Conservation (phyloP, 192 early-diverging fungal genomes). For the Chytriomyces sp. region DNA sequence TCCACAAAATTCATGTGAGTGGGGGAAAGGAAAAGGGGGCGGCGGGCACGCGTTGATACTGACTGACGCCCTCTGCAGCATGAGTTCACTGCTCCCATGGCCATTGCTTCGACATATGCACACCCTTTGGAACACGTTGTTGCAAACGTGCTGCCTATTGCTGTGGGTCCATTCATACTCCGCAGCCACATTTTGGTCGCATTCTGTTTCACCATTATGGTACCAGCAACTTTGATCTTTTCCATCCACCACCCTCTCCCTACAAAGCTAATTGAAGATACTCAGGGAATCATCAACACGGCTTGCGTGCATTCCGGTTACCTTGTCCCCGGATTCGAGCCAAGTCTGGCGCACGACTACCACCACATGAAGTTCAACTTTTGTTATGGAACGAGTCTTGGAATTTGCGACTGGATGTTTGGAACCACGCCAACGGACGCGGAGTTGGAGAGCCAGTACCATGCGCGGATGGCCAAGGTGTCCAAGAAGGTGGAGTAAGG, state of each 20-base stretch:
- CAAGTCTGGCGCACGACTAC: slow-evolving; percentile 24
- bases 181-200: slow-evolving; percentile 37
- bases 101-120: slow-evolving; percentile 86
- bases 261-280: background rate
- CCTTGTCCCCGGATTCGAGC: slow-evolving; percentile 4
- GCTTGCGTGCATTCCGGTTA: slow-evolving; percentile 32
- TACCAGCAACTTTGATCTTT: background rate
- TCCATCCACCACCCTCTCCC: too few species aligned
- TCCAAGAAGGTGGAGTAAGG: too few species aligned
- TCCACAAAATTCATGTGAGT: slow-evolving; percentile 85
- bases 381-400: slow-evolving; percentile 18
- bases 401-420: slow-evolving; percentile 22
- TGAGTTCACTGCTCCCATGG: slow-evolving; percentile 88
- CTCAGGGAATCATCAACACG: slow-evolving; percentile 23
- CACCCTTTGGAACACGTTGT: slow-evolving; percentile 90
- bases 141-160: slow-evolving; percentile 82
- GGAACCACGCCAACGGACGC: slow-evolving; percentile 14
- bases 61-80: slow-evolving; percentile 45
- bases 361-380: slow-evolving; percentile 45
- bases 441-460: background rate
- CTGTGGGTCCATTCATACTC: slow-evolving; percentile 76
- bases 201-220: slow-evolving; percentile 5
- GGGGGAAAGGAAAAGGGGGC: too few species aligned
- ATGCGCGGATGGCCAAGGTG: background rate
- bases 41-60: too few species aligned